phyloP scores from a whole-genome alignment of 768 basidiomycete species.

The Galerina marginata region DNA sequence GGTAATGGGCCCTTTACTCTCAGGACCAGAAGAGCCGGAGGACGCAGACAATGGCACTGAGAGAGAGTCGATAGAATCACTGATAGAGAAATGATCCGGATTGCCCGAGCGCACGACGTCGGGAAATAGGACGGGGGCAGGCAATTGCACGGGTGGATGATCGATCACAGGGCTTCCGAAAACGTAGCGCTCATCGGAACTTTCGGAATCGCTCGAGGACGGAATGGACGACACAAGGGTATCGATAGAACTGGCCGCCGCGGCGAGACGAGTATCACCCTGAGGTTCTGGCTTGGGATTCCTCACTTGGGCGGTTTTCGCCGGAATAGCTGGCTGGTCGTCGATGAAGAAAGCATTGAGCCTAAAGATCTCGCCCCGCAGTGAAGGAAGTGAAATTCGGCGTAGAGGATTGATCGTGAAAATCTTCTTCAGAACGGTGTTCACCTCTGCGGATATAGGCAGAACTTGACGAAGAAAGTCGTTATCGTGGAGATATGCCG shows the following conservation, averaged over 20 bases:
- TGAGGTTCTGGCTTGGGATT: background rate
- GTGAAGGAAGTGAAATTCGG: slow-evolving; percentile 67
- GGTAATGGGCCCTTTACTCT: slow-evolving; percentile 55
- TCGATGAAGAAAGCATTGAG: slow-evolving; percentile 68
- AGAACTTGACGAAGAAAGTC: slow-evolving; percentile 70
- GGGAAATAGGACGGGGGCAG: background rate
- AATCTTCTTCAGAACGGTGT: slow-evolving; percentile 70
- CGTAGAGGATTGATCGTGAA: slow-evolving; percentile 68
- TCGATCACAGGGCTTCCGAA: slow-evolving; percentile 41
- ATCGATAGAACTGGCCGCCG: background rate
- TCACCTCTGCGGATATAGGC: slow-evolving; percentile 73
- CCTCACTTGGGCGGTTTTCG: background rate
- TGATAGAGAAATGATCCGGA: slow-evolving; percentile 15
- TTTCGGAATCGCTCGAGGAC: background rate
- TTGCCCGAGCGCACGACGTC: slow-evolving; percentile 16
- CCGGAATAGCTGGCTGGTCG: slow-evolving; percentile 30
- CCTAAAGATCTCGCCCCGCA: slow-evolving; percentile 59
- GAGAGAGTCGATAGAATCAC: slow-evolving; percentile 20
- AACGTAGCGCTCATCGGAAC: slow-evolving; percentile 41
- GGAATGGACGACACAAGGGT: background rate
- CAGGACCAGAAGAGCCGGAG: slow-evolving; percentile 35
- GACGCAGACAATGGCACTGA: slow-evolving; percentile 23
- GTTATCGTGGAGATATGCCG: slow-evolving; percentile 62
- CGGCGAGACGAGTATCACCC: background rate
- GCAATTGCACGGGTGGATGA: slow-evolving; percentile 20